These are phyloP conservation scores for Calcarisporium arbuscula DNA, from an alignment of 2,329 filamentous ascomycete species.

Conservation along the genomic window DNA sequence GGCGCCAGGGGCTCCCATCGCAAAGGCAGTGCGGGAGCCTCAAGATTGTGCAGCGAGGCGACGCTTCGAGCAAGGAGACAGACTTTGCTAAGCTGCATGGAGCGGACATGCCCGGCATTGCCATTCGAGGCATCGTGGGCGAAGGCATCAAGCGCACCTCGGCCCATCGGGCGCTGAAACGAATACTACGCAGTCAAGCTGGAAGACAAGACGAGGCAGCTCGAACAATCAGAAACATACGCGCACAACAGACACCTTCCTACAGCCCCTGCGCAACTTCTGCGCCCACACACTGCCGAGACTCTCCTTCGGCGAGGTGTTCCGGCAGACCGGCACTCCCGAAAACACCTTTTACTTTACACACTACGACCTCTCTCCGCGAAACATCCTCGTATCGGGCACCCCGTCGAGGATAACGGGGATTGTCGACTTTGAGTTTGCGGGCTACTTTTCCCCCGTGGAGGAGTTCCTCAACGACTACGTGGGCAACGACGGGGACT, in stretches of 20 bases:
- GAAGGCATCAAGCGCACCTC: conserved; percentile 7
- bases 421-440: conserved; percentile 18
- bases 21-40: conserved; percentile 13
- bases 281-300: conserved; percentile 7
- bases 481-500: conserved; percentile 9
- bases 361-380: conserved; percentile 16
- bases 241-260: conserved; percentile 3
- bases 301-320: conserved; percentile 2
- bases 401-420: conserved; percentile 12
- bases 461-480: conserved; percentile 15
- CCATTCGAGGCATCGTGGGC: conserved; percentile 4
- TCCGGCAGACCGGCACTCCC: no score
- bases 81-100: not conserved
- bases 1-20: conserved; percentile 12
- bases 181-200: conserved; percentile 11
- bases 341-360: conserved; percentile 11
- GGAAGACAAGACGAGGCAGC: conserved; percentile 6
- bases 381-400: conserved; percentile 14
- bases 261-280: not conserved
- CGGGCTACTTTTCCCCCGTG: conserved; percentile 14
- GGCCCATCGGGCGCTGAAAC: conserved; percentile 7
- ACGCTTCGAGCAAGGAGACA: not conserved
- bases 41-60: not conserved
- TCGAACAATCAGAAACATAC: conserved; percentile 5
- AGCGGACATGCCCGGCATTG: not conserved